A percentile compares a stretch with the other conserved stretches of the same genome.
Conservation (phyloP, 2,329 filamentous ascomycete genomes). For the Fusarium abutilonis region DNA sequence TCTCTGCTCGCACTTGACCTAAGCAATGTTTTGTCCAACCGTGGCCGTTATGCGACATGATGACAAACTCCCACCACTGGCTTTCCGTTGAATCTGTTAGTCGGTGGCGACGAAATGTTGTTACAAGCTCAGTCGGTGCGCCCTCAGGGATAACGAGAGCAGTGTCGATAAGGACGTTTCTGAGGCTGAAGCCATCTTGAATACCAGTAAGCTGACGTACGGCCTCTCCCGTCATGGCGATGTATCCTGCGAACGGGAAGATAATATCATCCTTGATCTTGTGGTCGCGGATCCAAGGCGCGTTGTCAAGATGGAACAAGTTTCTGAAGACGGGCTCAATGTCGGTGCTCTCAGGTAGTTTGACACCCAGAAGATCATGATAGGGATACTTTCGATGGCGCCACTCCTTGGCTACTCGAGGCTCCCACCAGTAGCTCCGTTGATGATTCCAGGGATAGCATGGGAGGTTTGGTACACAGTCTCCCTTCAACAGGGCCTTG, state of each 20-base stretch:
- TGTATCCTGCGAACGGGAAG: slow-evolving; percentile 53
- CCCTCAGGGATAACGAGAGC: slow-evolving; percentile 49
- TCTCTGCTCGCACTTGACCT: slow-evolving; percentile 5
- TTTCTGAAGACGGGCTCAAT: slow-evolving; percentile 38
- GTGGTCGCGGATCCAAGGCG: slow-evolving; percentile 58
- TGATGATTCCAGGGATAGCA: slow-evolving; percentile 53
- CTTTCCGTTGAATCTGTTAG: slow-evolving; percentile 43
- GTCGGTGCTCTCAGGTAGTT: slow-evolving; percentile 21
- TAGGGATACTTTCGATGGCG: slow-evolving; percentile 45
- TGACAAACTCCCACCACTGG: slow-evolving; percentile 48
- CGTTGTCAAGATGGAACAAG: slow-evolving; percentile 28
- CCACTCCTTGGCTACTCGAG: slow-evolving; percentile 46
- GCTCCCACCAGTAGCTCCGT: slow-evolving; percentile 48
- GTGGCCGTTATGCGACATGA: slow-evolving; percentile 39
- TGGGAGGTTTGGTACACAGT: slow-evolving; percentile 45
- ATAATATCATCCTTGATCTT: slow-evolving; percentile 55
- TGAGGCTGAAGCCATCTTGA: slow-evolving; percentile 27
- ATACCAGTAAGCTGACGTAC: slow-evolving; percentile 27
- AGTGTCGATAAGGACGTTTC: slow-evolving; percentile 44
- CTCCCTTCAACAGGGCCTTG: neutral
- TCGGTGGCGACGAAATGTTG: slow-evolving; percentile 42
- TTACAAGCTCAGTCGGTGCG: slow-evolving; percentile 47
- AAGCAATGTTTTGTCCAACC: slow-evolving; percentile 41
- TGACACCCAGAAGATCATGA: slow-evolving; percentile 50
- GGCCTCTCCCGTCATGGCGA: slow-evolving; percentile 47